phyloP scores from a whole-genome alignment of 2,329 filamentous ascomycete genomes.

The Orbilia oligospora region DNA sequence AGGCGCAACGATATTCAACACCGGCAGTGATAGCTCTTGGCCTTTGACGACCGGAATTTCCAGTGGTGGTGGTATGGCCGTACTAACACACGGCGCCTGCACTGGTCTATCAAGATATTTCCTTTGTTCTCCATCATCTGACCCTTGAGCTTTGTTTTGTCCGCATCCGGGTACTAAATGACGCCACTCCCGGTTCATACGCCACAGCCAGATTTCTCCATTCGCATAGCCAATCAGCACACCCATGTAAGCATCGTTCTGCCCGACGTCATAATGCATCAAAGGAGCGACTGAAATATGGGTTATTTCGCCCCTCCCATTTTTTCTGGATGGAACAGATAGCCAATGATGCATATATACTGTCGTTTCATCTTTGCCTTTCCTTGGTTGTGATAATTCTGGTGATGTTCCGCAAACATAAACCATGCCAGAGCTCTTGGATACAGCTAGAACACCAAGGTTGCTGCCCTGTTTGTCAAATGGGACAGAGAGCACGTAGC shows the following conservation, averaged over 20 bases:
- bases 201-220: slow-evolving; percentile 63
- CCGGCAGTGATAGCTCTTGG: slow-evolving; percentile 24
- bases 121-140: background rate
- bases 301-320: slow-evolving; percentile 53
- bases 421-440: slow-evolving; percentile 25
- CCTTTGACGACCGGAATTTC: slow-evolving; percentile 7
- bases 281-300: slow-evolving; percentile 61
- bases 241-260: slow-evolving; percentile 61
- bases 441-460: slow-evolving; percentile 44
- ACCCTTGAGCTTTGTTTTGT: background rate
- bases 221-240: slow-evolving; percentile 62
- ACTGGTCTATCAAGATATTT: slow-evolving; percentile 32
- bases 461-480: slow-evolving; percentile 32
- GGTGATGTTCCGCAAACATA: slow-evolving; percentile 47
- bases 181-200: slow-evolving; percentile 59
- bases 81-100: slow-evolving; percentile 54
- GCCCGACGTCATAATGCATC: slow-evolving; percentile 61
- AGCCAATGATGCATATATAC: slow-evolving; percentile 60
- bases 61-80: slow-evolving; percentile 31
- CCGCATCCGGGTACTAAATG: slow-evolving; percentile 18
- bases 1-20: slow-evolving; percentile 46
- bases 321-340: slow-evolving; percentile 34
- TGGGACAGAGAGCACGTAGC: slow-evolving; percentile 43
- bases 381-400: slow-evolving; percentile 7
- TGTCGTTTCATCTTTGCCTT: slow-evolving; percentile 15